Evolutionary conservation across 495 filamentous ascomycete genomes (phyloP).

Genomic region (Talaromyces borbonicus): DNA sequence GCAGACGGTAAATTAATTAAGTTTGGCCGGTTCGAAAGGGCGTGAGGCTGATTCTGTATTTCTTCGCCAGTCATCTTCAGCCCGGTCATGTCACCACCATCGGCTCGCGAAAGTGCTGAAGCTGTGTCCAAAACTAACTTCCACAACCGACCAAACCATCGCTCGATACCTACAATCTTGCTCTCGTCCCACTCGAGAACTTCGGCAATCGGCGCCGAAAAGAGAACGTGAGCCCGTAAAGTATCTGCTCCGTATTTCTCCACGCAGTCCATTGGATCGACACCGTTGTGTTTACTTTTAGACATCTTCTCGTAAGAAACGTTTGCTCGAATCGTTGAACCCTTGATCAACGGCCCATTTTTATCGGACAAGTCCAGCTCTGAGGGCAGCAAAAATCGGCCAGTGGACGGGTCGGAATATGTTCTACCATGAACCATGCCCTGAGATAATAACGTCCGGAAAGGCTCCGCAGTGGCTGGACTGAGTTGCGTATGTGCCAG

Average conservation of each 20-base stretch:
- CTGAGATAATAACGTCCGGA: conserved; percentile 71
- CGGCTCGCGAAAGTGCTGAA: not conserved
- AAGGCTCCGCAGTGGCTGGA: conserved; percentile 51
- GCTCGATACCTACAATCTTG: conserved; percentile 70
- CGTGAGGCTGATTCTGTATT: conserved; percentile 11
- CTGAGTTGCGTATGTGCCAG: conserved; percentile 20
- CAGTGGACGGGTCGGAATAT: conserved; percentile 61
- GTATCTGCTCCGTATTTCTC: conserved; percentile 70
- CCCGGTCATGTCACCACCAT: conserved; percentile 7
- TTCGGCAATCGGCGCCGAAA: conserved; percentile 74
- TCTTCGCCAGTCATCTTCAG: not conserved
- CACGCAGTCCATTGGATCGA: conserved; percentile 68
- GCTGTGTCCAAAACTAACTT: conserved; percentile 39
- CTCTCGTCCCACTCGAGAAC: conserved; percentile 79
- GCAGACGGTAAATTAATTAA: conserved; percentile 28
- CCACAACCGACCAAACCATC: conserved; percentile 64
- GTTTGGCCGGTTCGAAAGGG: conserved; percentile 18
- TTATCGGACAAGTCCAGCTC: conserved; percentile 59
- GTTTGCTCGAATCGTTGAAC: conserved; percentile 44
- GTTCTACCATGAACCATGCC: conserved; percentile 92
- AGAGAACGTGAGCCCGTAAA: conserved; percentile 77
- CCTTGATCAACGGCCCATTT: conserved; percentile 47
- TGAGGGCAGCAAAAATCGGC: conserved; percentile 65
- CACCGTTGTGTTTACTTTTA: conserved; percentile 90
- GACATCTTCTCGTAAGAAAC: conserved; percentile 86